These are phyloP conservation scores for Cytospora paraplurivora DNA, from an alignment of 2,329 filamentous ascomycete genomes.

Conservation along the genomic window DNA sequence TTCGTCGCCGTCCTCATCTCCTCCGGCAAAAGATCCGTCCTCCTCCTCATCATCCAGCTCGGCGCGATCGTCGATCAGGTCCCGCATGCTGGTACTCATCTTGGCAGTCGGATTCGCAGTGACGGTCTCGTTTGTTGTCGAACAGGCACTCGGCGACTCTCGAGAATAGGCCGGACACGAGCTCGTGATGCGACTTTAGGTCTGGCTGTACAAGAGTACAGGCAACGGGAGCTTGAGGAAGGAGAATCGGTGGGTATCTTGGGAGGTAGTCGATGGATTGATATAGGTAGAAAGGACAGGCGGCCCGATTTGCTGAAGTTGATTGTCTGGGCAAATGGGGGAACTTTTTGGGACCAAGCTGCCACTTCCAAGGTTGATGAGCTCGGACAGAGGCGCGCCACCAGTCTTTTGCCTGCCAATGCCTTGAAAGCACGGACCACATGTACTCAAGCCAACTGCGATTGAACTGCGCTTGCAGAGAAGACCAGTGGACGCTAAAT, in stretches of 20 bases:
- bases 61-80: conserved; percentile 82
- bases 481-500: no score
- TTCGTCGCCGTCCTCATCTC: conserved; percentile 74
- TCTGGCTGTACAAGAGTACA: neutral
- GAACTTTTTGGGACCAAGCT: conserved; percentile 23
- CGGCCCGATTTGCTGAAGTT: conserved; percentile 13
- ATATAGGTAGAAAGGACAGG: conserved; percentile 8
- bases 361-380: conserved; percentile 13
- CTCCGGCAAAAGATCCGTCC: conserved; percentile 80
- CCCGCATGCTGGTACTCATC: conserved; percentile 66
- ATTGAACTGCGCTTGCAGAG: no score
- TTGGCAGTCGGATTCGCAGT: conserved; percentile 39
- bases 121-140: conserved; percentile 18
- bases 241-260: neutral
- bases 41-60: conserved; percentile 85
- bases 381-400: conserved; percentile 10
- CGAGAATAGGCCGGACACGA: neutral
- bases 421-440: neutral
- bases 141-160: conserved; percentile 8
- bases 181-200: conserved; percentile 6
- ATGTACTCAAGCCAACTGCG: no score
- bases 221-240: neutral
- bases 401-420: conserved; percentile 21
- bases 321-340: conserved; percentile 11
- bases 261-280: neutral